Conservation (phyloP, 495 filamentous ascomycete species). For the Podospora anserina region DNA sequence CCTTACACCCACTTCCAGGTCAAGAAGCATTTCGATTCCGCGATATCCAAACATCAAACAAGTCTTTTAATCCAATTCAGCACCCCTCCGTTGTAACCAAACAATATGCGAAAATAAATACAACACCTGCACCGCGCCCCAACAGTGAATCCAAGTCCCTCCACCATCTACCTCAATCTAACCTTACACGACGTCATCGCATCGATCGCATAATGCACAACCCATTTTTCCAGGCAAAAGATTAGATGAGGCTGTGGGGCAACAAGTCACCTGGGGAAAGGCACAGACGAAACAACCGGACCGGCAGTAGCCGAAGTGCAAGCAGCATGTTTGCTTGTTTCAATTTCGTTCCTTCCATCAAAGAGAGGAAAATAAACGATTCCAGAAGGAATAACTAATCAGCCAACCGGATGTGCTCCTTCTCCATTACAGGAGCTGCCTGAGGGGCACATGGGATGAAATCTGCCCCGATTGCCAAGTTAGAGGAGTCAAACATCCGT, state of each 20-base stretch:
- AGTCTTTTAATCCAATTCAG: too few relatives aligned
- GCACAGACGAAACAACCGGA: not conserved
- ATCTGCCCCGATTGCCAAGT: not conserved
- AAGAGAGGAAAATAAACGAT: not conserved
- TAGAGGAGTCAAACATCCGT: too few relatives aligned
- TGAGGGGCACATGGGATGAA: not conserved
- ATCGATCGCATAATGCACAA: not conserved
- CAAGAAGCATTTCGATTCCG: too few relatives aligned
- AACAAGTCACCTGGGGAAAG: too few relatives aligned
- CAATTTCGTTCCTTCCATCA: not conserved
- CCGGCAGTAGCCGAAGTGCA: not conserved
- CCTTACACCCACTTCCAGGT: too few relatives aligned
- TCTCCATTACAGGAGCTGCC: not conserved
- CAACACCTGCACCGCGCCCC: too few relatives aligned
- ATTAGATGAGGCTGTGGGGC: not conserved
- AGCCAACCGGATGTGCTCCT: not conserved
- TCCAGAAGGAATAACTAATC: not conserved
- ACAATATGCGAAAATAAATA: too few relatives aligned
- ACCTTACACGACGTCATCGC: not conserved
- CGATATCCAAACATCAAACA: too few relatives aligned
- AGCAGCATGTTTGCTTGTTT: not conserved
- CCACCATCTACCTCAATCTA: not conserved
- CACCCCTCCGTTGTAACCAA: too few relatives aligned
- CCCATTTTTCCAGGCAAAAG: not conserved
- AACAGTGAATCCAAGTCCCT: not conserved